Evolutionary conservation across 2,329 filamentous ascomycete genomes (phyloP).

Genomic region (Calonectria naviculata): DNA sequence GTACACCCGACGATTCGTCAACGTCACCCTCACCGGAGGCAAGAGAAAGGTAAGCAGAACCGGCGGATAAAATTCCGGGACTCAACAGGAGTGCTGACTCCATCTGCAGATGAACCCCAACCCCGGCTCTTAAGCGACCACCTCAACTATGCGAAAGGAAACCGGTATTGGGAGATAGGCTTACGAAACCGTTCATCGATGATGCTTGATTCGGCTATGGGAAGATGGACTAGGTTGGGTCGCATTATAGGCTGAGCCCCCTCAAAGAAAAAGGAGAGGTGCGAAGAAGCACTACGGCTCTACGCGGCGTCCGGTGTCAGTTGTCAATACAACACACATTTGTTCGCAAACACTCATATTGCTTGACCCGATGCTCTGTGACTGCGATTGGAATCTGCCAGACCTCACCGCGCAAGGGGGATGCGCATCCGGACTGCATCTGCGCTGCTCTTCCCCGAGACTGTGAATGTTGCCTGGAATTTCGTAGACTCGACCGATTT

Average conservation of each 20-base stretch:
- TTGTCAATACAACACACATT: constrained; percentile 54
- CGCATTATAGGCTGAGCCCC: constrained; percentile 50
- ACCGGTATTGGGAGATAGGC: constrained; percentile 44
- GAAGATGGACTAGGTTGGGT: constrained; percentile 50
- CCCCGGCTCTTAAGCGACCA: constrained; percentile 72
- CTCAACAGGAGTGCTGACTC: constrained; percentile 37
- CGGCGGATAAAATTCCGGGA: neutral
- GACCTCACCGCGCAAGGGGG: no score
- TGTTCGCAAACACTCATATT: constrained; percentile 39
- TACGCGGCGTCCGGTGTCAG: constrained; percentile 55
- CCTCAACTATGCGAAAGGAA: constrained; percentile 32
- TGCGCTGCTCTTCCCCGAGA: neutral
- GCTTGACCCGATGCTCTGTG: constrained; percentile 6
- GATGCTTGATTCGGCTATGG: constrained; percentile 45
- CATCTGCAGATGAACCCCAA: constrained; percentile 84
- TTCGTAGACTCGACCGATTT: constrained; percentile 17
- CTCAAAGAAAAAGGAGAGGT: constrained; percentile 41
- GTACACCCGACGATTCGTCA: constrained; percentile 98
- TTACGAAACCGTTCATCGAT: constrained; percentile 46
- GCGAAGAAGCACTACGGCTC: constrained; percentile 52
- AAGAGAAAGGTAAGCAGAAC: constrained; percentile 87
- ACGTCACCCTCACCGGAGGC: constrained; percentile 96
- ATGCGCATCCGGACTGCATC: neutral
- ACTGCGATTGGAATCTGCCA: neutral
- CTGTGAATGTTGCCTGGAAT: constrained; percentile 27